Conservation (phyloP, 2,329 filamentous ascomycete genomes). For the Cercospora citrullina region DNA sequence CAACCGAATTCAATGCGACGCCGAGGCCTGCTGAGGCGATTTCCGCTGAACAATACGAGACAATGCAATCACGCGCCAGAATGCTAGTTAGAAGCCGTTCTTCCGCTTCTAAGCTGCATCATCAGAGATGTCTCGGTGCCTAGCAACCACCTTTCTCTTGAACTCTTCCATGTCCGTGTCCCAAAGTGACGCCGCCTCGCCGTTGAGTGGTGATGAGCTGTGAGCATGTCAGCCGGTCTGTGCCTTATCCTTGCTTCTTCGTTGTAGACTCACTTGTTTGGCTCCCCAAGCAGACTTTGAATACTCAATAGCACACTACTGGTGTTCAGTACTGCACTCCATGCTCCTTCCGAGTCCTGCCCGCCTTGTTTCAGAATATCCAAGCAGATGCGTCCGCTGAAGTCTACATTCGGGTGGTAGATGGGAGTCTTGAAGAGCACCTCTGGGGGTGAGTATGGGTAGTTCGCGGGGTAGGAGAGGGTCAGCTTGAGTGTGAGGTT, state of each 20-base stretch:
- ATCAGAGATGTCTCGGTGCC: conserved; percentile 58
- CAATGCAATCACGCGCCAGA: conserved; percentile 5
- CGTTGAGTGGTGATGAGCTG: conserved; percentile 91
- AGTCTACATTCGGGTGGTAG: conserved; percentile 98
- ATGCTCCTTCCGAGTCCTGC: conserved; percentile 67
- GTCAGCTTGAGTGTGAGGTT: conserved; percentile 87
- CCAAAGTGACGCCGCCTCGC: conserved; percentile 94
- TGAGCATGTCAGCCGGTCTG: background rate
- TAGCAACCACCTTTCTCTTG: conserved; percentile 69
- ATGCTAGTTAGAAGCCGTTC: background rate
- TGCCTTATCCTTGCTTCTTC: background rate
- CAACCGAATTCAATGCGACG: conserved; percentile 11
- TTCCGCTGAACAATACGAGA: background rate
- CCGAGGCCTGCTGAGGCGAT: background rate
- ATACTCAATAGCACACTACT: conserved; percentile 89
- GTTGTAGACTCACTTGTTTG: conserved; percentile 78
- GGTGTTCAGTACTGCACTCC: conserved; percentile 96
- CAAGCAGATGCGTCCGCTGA: conserved; percentile 92
- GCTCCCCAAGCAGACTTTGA: conserved; percentile 92
- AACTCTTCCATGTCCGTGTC: conserved; percentile 85
- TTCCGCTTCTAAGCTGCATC: conserved; percentile 39
- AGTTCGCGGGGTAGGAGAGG: conserved; percentile 87
- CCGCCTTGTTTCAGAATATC: conserved; percentile 77
- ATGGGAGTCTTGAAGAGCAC: conserved; percentile 98
- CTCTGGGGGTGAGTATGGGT: conserved; percentile 86